Evolutionary conservation across 106 monocot species (phyloP).

Genomic region (Dioscorea dumetorum): DNA sequence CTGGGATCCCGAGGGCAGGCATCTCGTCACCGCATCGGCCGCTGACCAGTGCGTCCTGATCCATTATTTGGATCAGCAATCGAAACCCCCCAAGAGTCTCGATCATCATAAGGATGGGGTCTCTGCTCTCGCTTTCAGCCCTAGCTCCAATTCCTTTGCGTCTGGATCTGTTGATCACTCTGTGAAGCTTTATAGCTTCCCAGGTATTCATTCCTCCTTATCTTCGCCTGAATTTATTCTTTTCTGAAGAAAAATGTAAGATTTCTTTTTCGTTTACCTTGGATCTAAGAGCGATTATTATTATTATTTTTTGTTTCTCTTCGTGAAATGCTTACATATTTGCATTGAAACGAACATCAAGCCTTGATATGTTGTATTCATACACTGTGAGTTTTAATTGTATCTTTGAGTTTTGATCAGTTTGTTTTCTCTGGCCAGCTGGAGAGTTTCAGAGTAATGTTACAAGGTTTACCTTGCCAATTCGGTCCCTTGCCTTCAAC

Average conservation of each 20-base stretch:
- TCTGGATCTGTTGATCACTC: slow-evolving; percentile 90
- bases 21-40: slow-evolving; percentile 51
- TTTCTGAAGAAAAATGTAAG: background rate
- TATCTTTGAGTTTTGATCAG: background rate
- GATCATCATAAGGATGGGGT: slow-evolving; percentile 70
- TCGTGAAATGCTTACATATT: background rate
- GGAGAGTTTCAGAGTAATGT: slow-evolving; percentile 91
- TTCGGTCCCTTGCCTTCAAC: slow-evolving; percentile 80
- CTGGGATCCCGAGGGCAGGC: slow-evolving; percentile 46
- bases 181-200: slow-evolving; percentile 83
- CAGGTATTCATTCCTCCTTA: slow-evolving; percentile 28
- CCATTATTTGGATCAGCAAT: slow-evolving; percentile 47
- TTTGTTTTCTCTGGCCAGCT: slow-evolving; percentile 26
- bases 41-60: slow-evolving; percentile 49
- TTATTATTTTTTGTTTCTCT: background rate
- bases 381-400: too few relatives aligned
- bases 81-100: slow-evolving; percentile 29
- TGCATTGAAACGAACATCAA: background rate
- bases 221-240: background rate
- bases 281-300: too few relatives aligned
- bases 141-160: slow-evolving; percentile 50
- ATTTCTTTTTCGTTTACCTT: too few relatives aligned
- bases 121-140: slow-evolving; percentile 76
- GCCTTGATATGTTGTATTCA: background rate
- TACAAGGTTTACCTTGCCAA: slow-evolving; percentile 89